Evolutionary conservation across 2,329 filamentous ascomycete genomes (phyloP).

Genomic region (Fusarium temperatum): DNA sequence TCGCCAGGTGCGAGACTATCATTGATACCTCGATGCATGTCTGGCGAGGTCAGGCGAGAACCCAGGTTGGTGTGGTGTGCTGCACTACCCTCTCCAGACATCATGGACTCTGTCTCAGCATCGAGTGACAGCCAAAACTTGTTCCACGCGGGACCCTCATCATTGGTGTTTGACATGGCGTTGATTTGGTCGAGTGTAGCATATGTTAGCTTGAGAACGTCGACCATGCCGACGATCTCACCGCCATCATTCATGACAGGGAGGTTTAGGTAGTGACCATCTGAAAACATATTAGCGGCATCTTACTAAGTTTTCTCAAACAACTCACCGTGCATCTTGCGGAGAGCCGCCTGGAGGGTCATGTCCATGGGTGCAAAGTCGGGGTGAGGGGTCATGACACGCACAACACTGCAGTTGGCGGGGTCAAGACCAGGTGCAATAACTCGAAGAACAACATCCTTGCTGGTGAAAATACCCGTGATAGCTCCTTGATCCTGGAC

Average conservation of each 20-base stretch:
- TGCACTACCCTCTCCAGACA: constrained; percentile 90
- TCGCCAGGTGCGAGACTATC: constrained; percentile 93
- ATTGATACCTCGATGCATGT: constrained; percentile 72
- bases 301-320: neutral
- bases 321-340: constrained; percentile 95
- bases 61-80: constrained; percentile 70
- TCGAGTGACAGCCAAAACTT: constrained; percentile 99
- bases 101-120: constrained; percentile 93
- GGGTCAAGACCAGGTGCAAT: constrained; percentile 97
- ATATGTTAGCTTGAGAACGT: constrained; percentile 97
- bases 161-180: constrained; percentile 81
- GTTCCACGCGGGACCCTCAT: constrained; percentile 98
- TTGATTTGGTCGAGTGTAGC: constrained; percentile 98
- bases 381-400: constrained; percentile 98
- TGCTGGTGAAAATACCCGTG: constrained; percentile 99
- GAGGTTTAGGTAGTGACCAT: constrained; percentile 97
- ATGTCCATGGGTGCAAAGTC: constrained; percentile 99
- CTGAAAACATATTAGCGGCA: constrained; percentile 56
- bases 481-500: constrained; percentile 98
- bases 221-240: constrained; percentile 99
- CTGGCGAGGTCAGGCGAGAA: constrained; percentile 82
- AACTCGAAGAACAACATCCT: constrained; percentile 96
- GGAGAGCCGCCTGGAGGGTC: constrained; percentile 96
- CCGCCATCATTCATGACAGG: constrained; percentile 98
- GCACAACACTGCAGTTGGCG: constrained; percentile 93